Evolutionary conservation across 2,329 filamentous ascomycete genomes (phyloP), one percentile per base, ranked within the genome.

Genomic region (Sporothrix luriei): DNA sequence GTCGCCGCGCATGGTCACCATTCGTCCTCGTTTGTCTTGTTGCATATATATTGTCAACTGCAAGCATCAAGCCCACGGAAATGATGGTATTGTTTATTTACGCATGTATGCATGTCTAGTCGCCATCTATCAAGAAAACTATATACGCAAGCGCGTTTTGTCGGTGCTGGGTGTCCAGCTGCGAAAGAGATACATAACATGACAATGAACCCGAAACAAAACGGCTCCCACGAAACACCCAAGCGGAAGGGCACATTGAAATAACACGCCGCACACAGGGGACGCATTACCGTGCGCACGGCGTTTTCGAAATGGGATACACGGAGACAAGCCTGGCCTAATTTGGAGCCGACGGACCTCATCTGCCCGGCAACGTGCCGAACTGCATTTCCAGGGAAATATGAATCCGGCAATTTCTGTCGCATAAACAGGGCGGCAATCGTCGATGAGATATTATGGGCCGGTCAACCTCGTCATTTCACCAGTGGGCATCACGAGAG

Each of bases 371-470:
- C n/a, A 46, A 13, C 26, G 33, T 14, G 21, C 24, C 40, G 21
- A 21, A 48, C 24, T 24, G 38, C 38, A 24, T 46, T 46, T 48
- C 59, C 40, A 16, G 40, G 59, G 40, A 62, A 48, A 62, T 19
- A 29, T 40, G 59, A 62, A 62, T 48, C 59, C 40, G 38, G 40
- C 40, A 62, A 14, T 48, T 43, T 29, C n/a, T 62, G 13, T 33
- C 33, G 33, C 33, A 33, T 33, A 5, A 33, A 5, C 5, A 33
- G 6, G 4, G 33, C 33, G 33, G 33, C 33, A 33, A 33, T 33
- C 3, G 33, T 33, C 33, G 33, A 33, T 33, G 33, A 33, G 4
- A 33, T 33, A 33, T 33, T 33, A 33, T 33, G 33, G 57, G 1
- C n/a, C 57, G 24, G 24, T 33, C 54, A 29, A 21, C 16, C 29